These are phyloP conservation scores for Punica granatum DNA, from an alignment of 345 rosid species.

Conservation along the genomic window DNA sequence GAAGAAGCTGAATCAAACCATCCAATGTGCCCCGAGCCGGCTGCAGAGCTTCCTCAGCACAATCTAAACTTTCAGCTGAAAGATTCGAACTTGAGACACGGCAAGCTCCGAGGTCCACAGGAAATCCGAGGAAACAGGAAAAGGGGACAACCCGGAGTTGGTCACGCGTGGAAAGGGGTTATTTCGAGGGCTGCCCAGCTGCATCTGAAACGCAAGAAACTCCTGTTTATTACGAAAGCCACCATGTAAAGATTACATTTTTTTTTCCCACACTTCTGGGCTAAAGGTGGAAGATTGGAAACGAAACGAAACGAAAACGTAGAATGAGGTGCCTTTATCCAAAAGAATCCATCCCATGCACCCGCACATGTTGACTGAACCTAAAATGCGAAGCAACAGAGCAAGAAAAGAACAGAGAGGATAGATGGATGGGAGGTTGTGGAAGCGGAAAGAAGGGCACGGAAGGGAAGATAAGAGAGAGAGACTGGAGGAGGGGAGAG, in stretches of 20 bases:
- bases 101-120: neutral
- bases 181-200: neutral
- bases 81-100: neutral
- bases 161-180: neutral
- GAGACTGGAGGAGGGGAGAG: neutral
- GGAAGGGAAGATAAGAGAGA: no score
- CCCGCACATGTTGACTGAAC: conserved; percentile 2
- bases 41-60: neutral
- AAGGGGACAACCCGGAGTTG: neutral
- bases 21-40: neutral
- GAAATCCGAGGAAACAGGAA: conserved; percentile 1
- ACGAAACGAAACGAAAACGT: neutral
- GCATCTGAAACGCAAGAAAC: neutral
- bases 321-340: conserved; percentile 7
- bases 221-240: neutral
- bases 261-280: neutral
- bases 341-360: conserved; percentile 2
- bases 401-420: neutral
- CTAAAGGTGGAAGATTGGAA: neutral
- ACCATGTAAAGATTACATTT: neutral
- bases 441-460: neutral
- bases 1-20: neutral
- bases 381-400: neutral
- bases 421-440: neutral
- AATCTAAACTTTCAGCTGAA: neutral